Evolutionary conservation across 2,329 filamentous ascomycete species (phyloP), one percentile per base, ranked within the genome.

Genomic region (Pseudogymnoascus sp.): DNA sequence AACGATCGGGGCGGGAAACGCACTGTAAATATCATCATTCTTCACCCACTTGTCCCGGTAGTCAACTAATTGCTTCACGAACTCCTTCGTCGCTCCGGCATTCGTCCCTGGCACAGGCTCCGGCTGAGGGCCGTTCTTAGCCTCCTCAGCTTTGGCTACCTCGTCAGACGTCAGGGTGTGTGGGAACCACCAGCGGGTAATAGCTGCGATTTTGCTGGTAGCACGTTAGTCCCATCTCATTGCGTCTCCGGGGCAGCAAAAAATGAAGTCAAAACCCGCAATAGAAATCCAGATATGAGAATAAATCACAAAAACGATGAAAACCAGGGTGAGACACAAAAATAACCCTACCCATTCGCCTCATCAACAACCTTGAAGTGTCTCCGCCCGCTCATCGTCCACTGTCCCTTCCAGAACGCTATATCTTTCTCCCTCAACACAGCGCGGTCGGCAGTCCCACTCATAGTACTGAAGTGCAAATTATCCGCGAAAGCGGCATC

Each of bases 101-200:
- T 73, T 70, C 2, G 71, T 65, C 2, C 76, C 77, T 6, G 66
- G 62, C 0, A 76, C 75, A 61, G 65, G 69, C 8, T 65, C 66
- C 0, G 64, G 56, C 62, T 69, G 37, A 3, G 59, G 59, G 3
- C 21, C 59, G 3, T 40, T 60, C 36, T 38, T 38, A 2, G 28
- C 28, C 37, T 28, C 46, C 18, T 67, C 64, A 1, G 49, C 28
- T 56, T 56, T 56, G 5, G 49, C 49, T 36, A 56, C 28, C 36
- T 69, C 65, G 25, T 63, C 64, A 4, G 60, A 40, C 11, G 64
- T 73, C 21, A 69, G 67, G 0, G 63, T 69, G 62, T 71, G 62
- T 5, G 76, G 76, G n/a, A 73, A 71, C 16, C 69, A 68, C 74
- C 74, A 77, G 28, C 75, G 68, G 3, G 69, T 61, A 36, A 71